Percentiles rank a stretch among this genome's conserved stretches.
Evolutionary conservation across 2,329 filamentous ascomycete genomes (phyloP).

Genomic region (Aspergillus arachidicola): DNA sequence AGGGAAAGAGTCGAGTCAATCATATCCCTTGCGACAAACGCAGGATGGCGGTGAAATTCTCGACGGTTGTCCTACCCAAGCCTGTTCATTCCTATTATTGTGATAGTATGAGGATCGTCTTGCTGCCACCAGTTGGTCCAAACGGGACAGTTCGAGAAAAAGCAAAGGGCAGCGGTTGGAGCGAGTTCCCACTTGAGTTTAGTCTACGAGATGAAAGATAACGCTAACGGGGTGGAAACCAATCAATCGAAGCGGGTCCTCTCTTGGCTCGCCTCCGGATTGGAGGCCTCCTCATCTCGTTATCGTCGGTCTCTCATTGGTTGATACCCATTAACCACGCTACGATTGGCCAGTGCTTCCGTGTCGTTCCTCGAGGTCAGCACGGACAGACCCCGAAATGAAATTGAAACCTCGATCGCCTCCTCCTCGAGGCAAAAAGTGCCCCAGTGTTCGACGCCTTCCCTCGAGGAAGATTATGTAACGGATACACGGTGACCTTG

Average conservation of each 20-base stretch:
- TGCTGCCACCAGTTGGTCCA: background rate
- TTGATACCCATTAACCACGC: background rate
- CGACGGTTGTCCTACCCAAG: background rate
- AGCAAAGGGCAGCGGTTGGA: conserved; percentile 7
- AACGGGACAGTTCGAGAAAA: background rate
- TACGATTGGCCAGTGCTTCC: conserved; percentile 18
- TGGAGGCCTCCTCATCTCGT: conserved; percentile 19
- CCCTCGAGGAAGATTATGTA: conserved; percentile 14
- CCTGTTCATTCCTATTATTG: background rate
- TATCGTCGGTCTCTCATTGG: conserved; percentile 22
- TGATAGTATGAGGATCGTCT: too few species aligned
- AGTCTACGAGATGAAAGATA: background rate
- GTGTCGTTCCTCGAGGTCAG: conserved; percentile 6
- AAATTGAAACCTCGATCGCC: conserved; percentile 5
- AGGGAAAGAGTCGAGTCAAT: too few species aligned
- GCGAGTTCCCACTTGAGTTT: background rate
- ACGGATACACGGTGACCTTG: background rate
- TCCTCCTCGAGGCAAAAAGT: conserved; percentile 9
- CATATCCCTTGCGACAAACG: conserved; percentile 4
- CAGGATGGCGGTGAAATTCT: background rate
- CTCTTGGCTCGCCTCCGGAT: conserved; percentile 17
- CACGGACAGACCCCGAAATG: conserved; percentile 24
- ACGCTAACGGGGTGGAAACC: conserved; percentile 16
- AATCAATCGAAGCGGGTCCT: conserved; percentile 19
- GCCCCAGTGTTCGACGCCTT: too few species aligned